Percentiles rank a stretch among this genome's conserved stretches.
These are phyloP conservation scores for Spinacia oleracea DNA, from an alignment of 179 eudicot genomes.

Conservation along the genomic window DNA sequence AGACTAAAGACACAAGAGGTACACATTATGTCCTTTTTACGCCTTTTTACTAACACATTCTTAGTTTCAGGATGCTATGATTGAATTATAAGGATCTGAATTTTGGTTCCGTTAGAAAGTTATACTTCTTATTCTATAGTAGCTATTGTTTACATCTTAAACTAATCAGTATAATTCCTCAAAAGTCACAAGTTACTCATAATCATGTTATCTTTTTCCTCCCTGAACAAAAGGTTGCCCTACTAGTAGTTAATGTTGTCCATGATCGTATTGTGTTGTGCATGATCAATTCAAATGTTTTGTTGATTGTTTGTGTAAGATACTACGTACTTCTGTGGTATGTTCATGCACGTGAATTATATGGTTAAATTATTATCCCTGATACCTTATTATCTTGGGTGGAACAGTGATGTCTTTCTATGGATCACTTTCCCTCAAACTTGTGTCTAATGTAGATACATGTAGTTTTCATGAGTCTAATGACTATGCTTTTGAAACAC, in stretches of 20 bases:
- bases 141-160: not conserved
- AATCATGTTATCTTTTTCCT: not conserved
- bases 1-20: conserved; percentile 76
- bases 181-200: not conserved
- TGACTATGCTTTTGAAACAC: not conserved
- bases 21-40: conserved; percentile 17
- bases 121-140: not conserved
- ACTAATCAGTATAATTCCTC: not conserved
- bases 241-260: not conserved
- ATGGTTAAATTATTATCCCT: not conserved
- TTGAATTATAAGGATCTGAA: not conserved
- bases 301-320: not conserved
- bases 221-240: not conserved
- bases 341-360: not conserved
- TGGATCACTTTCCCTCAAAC: not conserved
- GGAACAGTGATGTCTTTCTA: not conserved
- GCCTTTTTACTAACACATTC: not conserved
- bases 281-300: not conserved
- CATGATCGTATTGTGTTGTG: not conserved
- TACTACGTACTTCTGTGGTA: not conserved
- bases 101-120: not conserved
- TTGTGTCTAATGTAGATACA: not conserved
- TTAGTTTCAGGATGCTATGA: not conserved
- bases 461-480: not conserved
- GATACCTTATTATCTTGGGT: not conserved